phyloP scores from a whole-genome alignment of 2,329 filamentous ascomycete species.

The Xylaria sp. region DNA sequence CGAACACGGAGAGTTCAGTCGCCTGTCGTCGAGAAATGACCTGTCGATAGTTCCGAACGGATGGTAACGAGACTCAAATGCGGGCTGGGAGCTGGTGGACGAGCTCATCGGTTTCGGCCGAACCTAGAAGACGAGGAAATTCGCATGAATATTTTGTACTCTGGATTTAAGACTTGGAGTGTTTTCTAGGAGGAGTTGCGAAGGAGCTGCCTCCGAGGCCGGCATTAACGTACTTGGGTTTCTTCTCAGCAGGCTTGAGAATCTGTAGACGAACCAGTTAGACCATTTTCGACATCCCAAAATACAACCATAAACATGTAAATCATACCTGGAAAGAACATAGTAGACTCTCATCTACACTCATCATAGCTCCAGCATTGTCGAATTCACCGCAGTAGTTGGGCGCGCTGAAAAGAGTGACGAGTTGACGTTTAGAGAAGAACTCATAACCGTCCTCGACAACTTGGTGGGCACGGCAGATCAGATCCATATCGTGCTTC shows the following conservation, averaged over 20 bases:
- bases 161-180: constrained; percentile 59
- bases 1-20: constrained; percentile 11
- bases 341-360: constrained; percentile 93
- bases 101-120: constrained; percentile 74
- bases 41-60: constrained; percentile 23
- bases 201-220: constrained; percentile 64
- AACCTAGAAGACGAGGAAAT: constrained; percentile 79
- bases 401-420: constrained; percentile 94
- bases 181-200: constrained; percentile 67
- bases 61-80: constrained; percentile 22
- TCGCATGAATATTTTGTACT: constrained; percentile 67
- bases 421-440: constrained; percentile 96
- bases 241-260: constrained; percentile 99
- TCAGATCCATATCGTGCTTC: constrained; percentile 99
- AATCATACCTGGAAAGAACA: constrained; percentile 88
- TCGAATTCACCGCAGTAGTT: constrained; percentile 99
- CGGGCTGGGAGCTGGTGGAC: constrained; percentile 24
- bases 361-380: constrained; percentile 99
- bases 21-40: constrained; percentile 23
- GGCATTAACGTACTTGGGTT: constrained; percentile 97
- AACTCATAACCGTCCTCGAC: constrained; percentile 99
- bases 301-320: background rate
- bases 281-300: background rate
- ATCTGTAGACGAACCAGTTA: constrained; percentile 54
- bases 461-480: constrained; percentile 97